Percentiles rank a stretch among this genome's conserved stretches.
phyloP scores from a whole-genome alignment of 1,284 basidiomycete genomes.

The Ceratobasidium sp. region DNA sequence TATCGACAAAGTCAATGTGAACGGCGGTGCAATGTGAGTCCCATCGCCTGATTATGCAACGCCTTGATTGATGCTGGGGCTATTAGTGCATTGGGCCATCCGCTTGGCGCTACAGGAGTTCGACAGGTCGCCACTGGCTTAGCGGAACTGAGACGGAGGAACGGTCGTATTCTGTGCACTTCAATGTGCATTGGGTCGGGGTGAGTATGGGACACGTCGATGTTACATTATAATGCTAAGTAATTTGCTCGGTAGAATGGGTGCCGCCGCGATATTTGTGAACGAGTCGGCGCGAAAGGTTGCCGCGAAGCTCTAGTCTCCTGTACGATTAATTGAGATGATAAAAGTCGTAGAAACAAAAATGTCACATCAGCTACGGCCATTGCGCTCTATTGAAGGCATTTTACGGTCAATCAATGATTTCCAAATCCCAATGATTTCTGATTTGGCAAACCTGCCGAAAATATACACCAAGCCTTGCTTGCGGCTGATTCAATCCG shows the following conservation, averaged over 20 bases:
- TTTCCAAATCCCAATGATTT: no score
- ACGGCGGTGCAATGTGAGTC: slow-evolving; percentile 55
- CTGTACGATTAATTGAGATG: neutral
- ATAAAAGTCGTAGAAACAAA: no score
- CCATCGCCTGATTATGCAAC: slow-evolving; percentile 54
- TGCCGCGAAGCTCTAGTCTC: slow-evolving; percentile 31
- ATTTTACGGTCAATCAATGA: no score
- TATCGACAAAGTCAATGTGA: slow-evolving; percentile 62
- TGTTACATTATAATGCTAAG: slow-evolving; percentile 44
- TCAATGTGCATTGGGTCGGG: slow-evolving; percentile 43
- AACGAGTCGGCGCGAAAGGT: slow-evolving; percentile 65
- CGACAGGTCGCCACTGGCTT: slow-evolving; percentile 90
- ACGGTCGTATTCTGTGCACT: slow-evolving; percentile 74
- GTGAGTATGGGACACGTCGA: neutral
- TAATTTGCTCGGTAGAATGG: slow-evolving; percentile 87
- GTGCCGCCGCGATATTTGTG: slow-evolving; percentile 84
- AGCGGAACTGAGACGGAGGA: slow-evolving; percentile 77
- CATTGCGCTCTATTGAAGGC: no score
- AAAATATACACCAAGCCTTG: no score
- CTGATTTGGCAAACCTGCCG: no score
- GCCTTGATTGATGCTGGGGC: slow-evolving; percentile 1
- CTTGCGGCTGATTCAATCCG: no score
- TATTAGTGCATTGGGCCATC: slow-evolving; percentile 47
- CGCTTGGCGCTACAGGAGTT: slow-evolving; percentile 70
- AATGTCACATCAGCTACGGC: no score